Conservation (phyloP, 345 rosid species). For the Durio zibethinus region DNA sequence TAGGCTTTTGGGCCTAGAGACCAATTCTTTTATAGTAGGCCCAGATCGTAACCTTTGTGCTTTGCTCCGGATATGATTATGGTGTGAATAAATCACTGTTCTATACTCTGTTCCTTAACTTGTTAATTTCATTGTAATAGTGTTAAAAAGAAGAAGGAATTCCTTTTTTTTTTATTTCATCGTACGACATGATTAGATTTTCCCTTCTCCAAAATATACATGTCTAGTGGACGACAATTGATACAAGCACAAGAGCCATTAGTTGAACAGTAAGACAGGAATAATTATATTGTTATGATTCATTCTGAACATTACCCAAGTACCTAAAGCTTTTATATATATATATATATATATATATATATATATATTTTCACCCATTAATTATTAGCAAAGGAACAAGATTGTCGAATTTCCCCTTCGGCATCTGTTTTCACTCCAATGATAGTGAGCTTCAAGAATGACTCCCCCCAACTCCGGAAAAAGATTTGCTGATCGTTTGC, state of each 20-base stretch:
- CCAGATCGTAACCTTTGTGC: no score
- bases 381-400: constrained; percentile 42
- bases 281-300: no score
- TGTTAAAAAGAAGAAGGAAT: not conserved
- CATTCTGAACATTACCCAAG: no score
- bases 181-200: not conserved
- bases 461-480: constrained; percentile 56
- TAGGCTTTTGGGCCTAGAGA: no score
- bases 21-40: no score
- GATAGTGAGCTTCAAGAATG: constrained; percentile 68
- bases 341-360: no score
- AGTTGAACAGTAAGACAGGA: not conserved
- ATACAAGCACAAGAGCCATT: not conserved
- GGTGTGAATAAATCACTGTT: no score
- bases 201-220: not conserved
- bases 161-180: not conserved
- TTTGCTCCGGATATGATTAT: no score
- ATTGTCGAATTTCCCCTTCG: constrained; percentile 68
- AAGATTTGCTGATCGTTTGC: constrained; percentile 37
- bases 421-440: constrained; percentile 60
- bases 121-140: no score
- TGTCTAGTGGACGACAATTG: not conserved
- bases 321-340: no score
- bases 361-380: no score
- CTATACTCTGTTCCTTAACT: no score